A percentile compares a stretch with the other conserved stretches of the same genome.
These are phyloP conservation scores for Tolypocladium sp. DNA, from an alignment of 2,329 filamentous ascomycete genomes.

Conservation along the genomic window DNA sequence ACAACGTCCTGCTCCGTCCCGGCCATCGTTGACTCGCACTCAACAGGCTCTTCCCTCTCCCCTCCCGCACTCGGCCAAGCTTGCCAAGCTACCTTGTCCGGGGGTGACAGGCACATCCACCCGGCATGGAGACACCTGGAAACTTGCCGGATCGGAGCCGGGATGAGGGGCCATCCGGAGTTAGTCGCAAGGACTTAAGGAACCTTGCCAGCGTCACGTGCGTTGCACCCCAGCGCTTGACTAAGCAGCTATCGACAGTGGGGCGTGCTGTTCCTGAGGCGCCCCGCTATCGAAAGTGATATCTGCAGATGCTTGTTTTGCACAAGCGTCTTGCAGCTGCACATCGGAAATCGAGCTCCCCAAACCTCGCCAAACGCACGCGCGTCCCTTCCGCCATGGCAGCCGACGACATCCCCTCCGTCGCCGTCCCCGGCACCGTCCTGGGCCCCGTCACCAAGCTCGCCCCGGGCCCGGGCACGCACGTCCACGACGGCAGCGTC, in stretches of 20 bases:
- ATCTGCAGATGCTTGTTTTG: background rate
- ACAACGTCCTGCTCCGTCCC: too few species aligned
- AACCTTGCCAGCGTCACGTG: background rate
- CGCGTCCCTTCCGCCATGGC: slow-evolving; percentile 16
- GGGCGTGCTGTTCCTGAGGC: background rate
- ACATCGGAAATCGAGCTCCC: background rate
- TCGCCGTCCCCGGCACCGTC: slow-evolving; percentile 74
- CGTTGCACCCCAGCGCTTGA: background rate
- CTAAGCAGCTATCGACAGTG: background rate
- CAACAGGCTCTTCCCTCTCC: too few species aligned
- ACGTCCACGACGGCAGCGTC: slow-evolving; percentile 66
- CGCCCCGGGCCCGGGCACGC: slow-evolving; percentile 71
- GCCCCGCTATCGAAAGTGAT: background rate
- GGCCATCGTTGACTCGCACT: too few species aligned
- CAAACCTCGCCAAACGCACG: background rate
- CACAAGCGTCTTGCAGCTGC: background rate
- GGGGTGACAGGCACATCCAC: too few species aligned
- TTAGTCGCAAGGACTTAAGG: background rate
- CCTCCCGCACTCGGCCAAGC: too few species aligned
- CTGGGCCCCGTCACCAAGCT: slow-evolving; percentile 62
- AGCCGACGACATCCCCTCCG: slow-evolving; percentile 29
- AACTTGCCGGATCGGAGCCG: background rate
- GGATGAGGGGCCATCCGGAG: background rate
- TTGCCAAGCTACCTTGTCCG: too few species aligned
- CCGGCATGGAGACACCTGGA: background rate